Base-by-base conservation (phyloP, 202 grass and related monocot genomes). In the Setaria viridis region DNA sequence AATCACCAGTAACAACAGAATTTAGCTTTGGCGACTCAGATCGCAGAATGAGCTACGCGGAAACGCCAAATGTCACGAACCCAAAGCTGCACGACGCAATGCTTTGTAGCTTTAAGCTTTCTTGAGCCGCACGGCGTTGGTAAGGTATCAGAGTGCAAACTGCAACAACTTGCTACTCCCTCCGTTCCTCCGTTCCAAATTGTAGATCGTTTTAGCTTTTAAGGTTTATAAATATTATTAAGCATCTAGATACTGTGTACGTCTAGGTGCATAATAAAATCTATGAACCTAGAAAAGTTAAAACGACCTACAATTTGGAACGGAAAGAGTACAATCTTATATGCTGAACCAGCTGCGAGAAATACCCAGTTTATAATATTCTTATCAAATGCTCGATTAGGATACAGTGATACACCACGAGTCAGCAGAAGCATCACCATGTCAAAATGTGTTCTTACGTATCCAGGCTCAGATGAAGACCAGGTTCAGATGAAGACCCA, bases 11-110 rank as follows among this genome's bases (percentile, higher is more conserved):
- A 39, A 20, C 73, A 57, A 33, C 39, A 65, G 46, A 76, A 81
- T 65, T 63, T 30, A 20, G n/a, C 67, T 84, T 87, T 87, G 88
- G 29, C 34, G 6, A 79, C 79, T 39, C 69, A 32, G 25, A 56
- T 13, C 25, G 20, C 45, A 39, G 58, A 45, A 70, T 17, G 53
- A 76, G 25, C 46, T 55, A 85, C 81, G 56, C 48, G 17, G 15
- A 20, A 60, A 78, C 60, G 39, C 30, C 29, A 41, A 54, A 42
- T 80, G 63, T 8, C 76, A 50, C 15, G 35, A 29, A 50, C 48
- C 48, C 34, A 55, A 60, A 55, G 74, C 54, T 47, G 50, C 49
- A 58, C 16, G 34, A 5, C 42, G 62, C 35, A 62, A 64, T 71
- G 64, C 82, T 76, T 89, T 53, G 11, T 75, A 73, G 17, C 67